phyloP scores from a whole-genome alignment of 805 yeast genomes.

The Barnettozyma botsteinii region DNA sequence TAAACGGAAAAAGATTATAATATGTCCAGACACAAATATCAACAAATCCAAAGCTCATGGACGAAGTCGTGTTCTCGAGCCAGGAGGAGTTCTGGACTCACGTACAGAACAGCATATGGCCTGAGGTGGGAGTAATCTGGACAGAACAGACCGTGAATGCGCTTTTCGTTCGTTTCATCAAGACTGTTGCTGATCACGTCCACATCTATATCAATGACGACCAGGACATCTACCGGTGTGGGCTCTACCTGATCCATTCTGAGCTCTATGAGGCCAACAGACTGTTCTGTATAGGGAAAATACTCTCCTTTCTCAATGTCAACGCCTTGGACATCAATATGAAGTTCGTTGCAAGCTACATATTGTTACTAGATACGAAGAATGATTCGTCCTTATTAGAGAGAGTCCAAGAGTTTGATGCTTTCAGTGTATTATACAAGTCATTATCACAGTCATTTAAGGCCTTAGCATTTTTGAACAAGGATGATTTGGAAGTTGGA shows the following conservation, averaged over 20 bases:
- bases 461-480: conserved; percentile 16
- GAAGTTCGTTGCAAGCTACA: conserved; percentile 37
- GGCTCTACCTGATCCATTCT: conserved; percentile 29
- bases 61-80: conserved; percentile 17
- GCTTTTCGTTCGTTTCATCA: conserved; percentile 18
- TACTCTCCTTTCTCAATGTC: conserved; percentile 39
- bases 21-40: too few species aligned
- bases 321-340: conserved; percentile 30
- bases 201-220: conserved; percentile 21
- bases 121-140: conserved; percentile 3
- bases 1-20: too few species aligned
- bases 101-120: conserved; percentile 12
- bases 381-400: conserved; percentile 37
- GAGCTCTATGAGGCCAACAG: conserved; percentile 31
- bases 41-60: too few species aligned
- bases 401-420: conserved; percentile 41
- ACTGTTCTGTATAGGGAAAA: conserved; percentile 44
- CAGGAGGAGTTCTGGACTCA: conserved; percentile 20
- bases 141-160: conserved; percentile 16
- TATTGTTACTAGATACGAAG: conserved; percentile 41
- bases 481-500: conserved; percentile 28
- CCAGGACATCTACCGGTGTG: conserved; percentile 33
- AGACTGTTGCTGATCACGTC: conserved; percentile 22
- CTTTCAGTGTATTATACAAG: conserved; percentile 41
- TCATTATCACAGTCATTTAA: conserved; percentile 31